Base-by-base conservation (phyloP, 2,329 filamentous ascomycete species). In the Lecanicillium sp. region DNA sequence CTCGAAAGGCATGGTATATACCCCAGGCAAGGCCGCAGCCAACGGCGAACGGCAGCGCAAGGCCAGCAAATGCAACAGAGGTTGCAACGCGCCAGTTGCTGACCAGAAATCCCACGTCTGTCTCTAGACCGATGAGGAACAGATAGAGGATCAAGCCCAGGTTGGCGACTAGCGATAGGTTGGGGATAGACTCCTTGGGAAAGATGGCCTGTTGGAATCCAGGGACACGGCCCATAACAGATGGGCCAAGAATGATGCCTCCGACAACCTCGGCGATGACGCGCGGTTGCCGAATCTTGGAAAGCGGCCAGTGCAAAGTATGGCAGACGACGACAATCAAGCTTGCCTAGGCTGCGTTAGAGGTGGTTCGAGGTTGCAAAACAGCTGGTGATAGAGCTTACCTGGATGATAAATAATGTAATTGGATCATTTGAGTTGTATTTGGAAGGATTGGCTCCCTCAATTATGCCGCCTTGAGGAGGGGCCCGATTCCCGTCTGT, bases 121-220 rank as follows among this genome's bases (percentile, higher is more conserved):
- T 88, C 68, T 95, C 90, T 3, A 95, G 74, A 2, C 88, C 90
- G 20, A 95, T 88, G 50, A 95, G 74, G 66, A 95, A 95, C 29
- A 95, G 72, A 62, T 93, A 95, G 7, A 95, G 73, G 12, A 94
- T 78, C 44, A 95, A 71, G 5, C 90, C 90, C 3, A 95, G 67
- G 56, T 93, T 95, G 37, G 90, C 89, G 37, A 88, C 86, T 46
- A 90, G 77, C 56, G 72, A 83, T 42, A 95, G 71, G 44, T 84
- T 81, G 2, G 87, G 83, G 64, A 94, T 86, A 2, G 87, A 90
- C 1, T 70, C 78, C 0, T 71, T 60, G 0, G 90, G 89, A 60
- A 95, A 95, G 55, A 95, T 91, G 54, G 84, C 73, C 3, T 72
- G 67, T 43, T 79, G 74, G 68, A 95, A 95, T 32, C 83, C 81